Evolutionary conservation across 768 basidiomycete species (phyloP).

Genomic region (Agrocybe pediades): DNA sequence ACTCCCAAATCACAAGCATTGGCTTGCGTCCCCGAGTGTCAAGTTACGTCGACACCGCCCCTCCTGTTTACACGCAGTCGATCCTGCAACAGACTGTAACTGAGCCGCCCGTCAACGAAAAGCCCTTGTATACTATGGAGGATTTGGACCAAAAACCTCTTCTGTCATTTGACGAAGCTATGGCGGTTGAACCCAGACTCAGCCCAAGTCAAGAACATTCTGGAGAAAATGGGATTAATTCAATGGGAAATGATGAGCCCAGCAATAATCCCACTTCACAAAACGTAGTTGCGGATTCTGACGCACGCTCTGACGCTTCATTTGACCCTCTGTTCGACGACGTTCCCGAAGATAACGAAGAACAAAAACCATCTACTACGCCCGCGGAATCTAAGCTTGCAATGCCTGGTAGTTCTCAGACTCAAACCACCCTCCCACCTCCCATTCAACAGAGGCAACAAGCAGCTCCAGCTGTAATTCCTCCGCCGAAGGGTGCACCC

Average conservation of each 20-base stretch:
- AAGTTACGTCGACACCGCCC: conserved; percentile 29
- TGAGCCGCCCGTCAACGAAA: conserved; percentile 3
- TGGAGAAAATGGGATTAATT: background rate
- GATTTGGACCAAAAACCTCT: conserved; percentile 15
- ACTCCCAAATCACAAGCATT: conserved; percentile 81
- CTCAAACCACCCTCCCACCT: conserved; percentile 9
- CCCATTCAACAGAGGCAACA: conserved; percentile 14
- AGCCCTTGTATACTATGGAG: background rate
- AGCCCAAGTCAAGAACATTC: background rate
- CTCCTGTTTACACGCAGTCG: conserved; percentile 17
- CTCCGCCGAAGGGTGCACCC: conserved; percentile 74
- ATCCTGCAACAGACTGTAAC: conserved; percentile 11
- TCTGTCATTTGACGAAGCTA: background rate
- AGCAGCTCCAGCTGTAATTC: conserved; percentile 31
- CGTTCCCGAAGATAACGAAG: conserved; percentile 30
- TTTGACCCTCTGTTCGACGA: conserved; percentile 92
- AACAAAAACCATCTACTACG: conserved; percentile 6
- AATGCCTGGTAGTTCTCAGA: conserved; percentile 21
- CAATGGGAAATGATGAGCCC: too few species aligned
- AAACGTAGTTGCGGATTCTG: conserved; percentile 38
- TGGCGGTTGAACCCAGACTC: background rate
- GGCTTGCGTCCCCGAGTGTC: conserved; percentile 68
- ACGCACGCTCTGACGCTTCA: conserved; percentile 77
- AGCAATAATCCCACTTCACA: conserved; percentile 9
- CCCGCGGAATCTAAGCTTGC: conserved; percentile 22